Evolutionary conservation across 148 eudicot genomes (phyloP), one percentile per base, ranked within the genome.

Genomic region (Spergularia marina): DNA sequence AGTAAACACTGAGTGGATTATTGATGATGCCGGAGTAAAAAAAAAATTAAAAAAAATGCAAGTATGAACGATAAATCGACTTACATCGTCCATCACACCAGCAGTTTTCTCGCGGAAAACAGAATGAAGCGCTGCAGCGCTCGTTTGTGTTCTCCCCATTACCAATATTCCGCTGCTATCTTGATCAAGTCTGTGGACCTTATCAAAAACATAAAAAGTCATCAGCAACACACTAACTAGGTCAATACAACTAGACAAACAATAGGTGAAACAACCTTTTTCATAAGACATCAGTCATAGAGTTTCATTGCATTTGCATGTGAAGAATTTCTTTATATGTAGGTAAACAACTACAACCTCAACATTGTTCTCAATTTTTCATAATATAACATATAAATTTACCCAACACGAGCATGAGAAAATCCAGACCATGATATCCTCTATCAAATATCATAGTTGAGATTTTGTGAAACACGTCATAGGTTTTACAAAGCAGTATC

Each of bases 101-200:
- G 71, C 65, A 70, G 99, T 95, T 84, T 92, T 95, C 88, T 96
- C 98, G 12, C 94, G 99, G 76, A 96, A 96, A 72, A 96, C 77
- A 30, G 99, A 92, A 81, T 92, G 99, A 83, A 96, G 82, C 23
- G 89, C 83, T 9, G 88, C 81, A 64, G 94, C 75, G 83, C 92
- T 92, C 78, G 90, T 83, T 79, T 91, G 92, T 25, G 98, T 87
- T 82, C 99, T 89, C 69, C 98, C 99, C 98, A 96, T 85, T 69
- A 96, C 91, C 90, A 96, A 86, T 76, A 96, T 84, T 75, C 99
- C 99, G 77, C 99, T 96, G 78, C 97, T 87, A 83, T 92, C 99
- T 81, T 92, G 86, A 83, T 96, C 99, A 70, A 96, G 97, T 76
- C 99, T 90, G 86, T 96, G 99, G 72, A 96, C 98, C 99, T 96